These are phyloP conservation scores for Epichloe uncinata DNA, from an alignment of 2,329 filamentous ascomycete species.

Conservation along the genomic window DNA sequence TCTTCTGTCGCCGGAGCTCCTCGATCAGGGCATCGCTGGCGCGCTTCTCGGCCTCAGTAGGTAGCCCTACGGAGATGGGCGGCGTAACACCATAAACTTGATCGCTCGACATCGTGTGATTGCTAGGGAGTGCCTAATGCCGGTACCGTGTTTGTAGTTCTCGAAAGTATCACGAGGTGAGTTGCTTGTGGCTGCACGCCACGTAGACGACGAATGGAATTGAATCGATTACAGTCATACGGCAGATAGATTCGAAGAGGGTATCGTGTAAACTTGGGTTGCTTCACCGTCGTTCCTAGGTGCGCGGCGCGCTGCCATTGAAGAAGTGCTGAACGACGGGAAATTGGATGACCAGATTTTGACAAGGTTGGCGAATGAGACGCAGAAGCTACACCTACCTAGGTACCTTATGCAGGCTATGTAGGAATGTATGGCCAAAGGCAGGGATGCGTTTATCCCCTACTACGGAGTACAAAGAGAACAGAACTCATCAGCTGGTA, in stretches of 20 bases:
- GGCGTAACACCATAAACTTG: slow-evolving; percentile 57
- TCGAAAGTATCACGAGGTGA: not conserved
- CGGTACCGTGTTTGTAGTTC: not conserved
- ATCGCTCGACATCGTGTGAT: slow-evolving; percentile 21
- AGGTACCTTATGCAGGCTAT: not conserved
- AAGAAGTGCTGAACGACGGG: not conserved
- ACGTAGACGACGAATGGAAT: not conserved
- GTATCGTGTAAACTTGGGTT: not conserved
- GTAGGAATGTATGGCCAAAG: too few species aligned
- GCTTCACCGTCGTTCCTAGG: not conserved
- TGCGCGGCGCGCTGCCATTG: not conserved
- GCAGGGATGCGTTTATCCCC: not conserved
- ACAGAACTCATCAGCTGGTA: not conserved
- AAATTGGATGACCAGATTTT: not conserved
- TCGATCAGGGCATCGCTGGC: slow-evolving; percentile 68
- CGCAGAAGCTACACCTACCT: not conserved
- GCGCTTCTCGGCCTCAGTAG: slow-evolving; percentile 62
- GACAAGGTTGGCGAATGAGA: not conserved
- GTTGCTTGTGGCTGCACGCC: not conserved
- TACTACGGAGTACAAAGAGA: not conserved
- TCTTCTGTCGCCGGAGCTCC: slow-evolving; percentile 79
- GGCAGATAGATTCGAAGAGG: not conserved
- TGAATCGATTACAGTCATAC: not conserved
- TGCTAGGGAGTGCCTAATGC: not conserved
- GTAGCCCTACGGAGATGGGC: slow-evolving; percentile 65